These are phyloP conservation scores for Lagerstroemia speciosa DNA, from an alignment of 345 rosid species.

Conservation along the genomic window DNA sequence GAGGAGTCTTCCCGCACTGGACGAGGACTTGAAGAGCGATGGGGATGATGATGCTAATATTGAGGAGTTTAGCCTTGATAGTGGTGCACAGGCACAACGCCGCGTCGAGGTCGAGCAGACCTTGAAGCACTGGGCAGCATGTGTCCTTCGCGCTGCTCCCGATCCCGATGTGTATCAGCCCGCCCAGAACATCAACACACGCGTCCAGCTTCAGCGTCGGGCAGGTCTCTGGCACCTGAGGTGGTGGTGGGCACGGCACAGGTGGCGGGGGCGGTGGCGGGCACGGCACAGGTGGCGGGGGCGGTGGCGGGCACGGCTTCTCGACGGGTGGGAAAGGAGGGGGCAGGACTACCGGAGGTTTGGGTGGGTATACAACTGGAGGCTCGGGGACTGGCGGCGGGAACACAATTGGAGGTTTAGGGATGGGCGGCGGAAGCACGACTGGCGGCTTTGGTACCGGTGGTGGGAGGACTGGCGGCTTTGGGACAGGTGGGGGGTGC, in stretches of 20 bases:
- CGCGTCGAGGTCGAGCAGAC: conserved; percentile 68
- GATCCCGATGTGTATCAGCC: conserved; percentile 61
- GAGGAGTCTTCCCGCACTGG: conserved; percentile 74
- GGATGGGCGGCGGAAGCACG: conserved; percentile 14
- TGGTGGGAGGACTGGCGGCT: conserved; percentile 20
- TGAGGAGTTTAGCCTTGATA: conserved; percentile 69
- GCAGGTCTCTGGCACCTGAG: conserved; percentile 50
- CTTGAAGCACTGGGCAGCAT: conserved; percentile 82
- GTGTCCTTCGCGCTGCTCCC: conserved; percentile 63
- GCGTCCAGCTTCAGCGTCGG: conserved; percentile 68
- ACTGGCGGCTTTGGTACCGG: conserved; percentile 16
- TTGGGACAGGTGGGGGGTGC: conserved; percentile 18
- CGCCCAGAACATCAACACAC: conserved; percentile 85
- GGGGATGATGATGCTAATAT: conserved; percentile 57
- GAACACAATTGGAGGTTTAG: conserved; percentile 14
- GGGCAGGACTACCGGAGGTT: conserved; percentile 17
- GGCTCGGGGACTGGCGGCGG: conserved; percentile 22
- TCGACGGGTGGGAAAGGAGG: conserved; percentile 32
- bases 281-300: conserved; percentile 35
- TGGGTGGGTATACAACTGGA: conserved; percentile 12
- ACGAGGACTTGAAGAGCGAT: conserved; percentile 75
- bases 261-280: conserved; percentile 42
- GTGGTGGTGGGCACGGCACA: conserved; percentile 19
- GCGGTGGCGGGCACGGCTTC: too few species aligned
- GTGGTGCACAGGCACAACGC: conserved; percentile 88